A percentile compares a stretch with the other conserved stretches of the same genome.
Conservation (phyloP, 2,329 filamentous ascomycete genomes). For the Setomelanomma holmii region DNA sequence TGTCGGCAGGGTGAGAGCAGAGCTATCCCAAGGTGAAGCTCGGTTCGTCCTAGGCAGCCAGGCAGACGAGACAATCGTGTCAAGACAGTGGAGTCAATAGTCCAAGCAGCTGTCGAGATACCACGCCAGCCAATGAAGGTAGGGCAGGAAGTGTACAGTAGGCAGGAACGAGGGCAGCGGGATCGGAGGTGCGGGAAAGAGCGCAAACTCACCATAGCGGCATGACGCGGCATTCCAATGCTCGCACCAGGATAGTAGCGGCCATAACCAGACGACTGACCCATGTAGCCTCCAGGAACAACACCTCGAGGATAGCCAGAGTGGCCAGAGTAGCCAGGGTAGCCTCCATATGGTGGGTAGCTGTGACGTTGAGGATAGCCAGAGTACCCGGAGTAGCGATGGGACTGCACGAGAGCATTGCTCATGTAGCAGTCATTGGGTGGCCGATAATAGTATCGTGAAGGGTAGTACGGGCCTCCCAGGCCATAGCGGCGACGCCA, state of each 20-base stretch:
- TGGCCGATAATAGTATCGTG: slow-evolving; percentile 30
- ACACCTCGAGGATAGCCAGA: slow-evolving; percentile 8
- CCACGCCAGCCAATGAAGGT: slow-evolving; percentile 14
- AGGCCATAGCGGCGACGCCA: slow-evolving; percentile 28
- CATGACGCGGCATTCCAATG: slow-evolving; percentile 24
- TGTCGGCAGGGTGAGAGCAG: neutral
- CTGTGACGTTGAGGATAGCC: slow-evolving; percentile 4
- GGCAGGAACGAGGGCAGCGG: slow-evolving; percentile 13
- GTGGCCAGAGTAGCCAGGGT: slow-evolving; percentile 4
- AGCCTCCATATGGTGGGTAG: slow-evolving; percentile 6
- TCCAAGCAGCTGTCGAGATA: neutral
- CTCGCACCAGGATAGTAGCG: slow-evolving; percentile 22
- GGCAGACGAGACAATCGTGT: slow-evolving; percentile 8
- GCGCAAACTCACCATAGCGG: slow-evolving; percentile 33
- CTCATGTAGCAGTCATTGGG: slow-evolving; percentile 17
- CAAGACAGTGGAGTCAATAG: neutral
- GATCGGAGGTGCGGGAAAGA: slow-evolving; percentile 16
- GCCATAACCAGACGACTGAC: slow-evolving; percentile 19
- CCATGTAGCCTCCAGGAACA: slow-evolving; percentile 4
- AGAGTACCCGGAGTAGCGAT: slow-evolving; percentile 13
- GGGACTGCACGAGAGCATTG: slow-evolving; percentile 5
- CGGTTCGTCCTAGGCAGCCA: slow-evolving; percentile 2
- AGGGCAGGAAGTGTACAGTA: slow-evolving; percentile 20
- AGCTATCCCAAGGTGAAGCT: slow-evolving; percentile 19
- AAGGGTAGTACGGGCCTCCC: slow-evolving; percentile 36